Percentiles rank a stretch among this genome's conserved stretches.
Conservation (phyloP, 108 stramenopile species). For the Cyclotella kingstonii region DNA sequence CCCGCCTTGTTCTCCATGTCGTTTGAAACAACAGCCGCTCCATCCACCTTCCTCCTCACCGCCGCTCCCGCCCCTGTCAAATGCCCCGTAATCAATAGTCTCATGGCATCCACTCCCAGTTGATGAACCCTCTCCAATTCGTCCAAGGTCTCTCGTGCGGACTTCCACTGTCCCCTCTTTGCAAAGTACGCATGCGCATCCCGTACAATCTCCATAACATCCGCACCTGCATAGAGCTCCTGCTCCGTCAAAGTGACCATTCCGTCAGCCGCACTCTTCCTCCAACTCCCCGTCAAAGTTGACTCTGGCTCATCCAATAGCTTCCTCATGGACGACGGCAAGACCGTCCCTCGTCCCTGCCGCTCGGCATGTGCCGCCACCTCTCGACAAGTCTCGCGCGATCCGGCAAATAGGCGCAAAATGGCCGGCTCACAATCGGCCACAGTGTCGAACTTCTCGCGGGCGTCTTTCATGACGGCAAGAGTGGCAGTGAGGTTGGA, state of each 20-base stretch:
- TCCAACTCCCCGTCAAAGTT: constrained; percentile 17
- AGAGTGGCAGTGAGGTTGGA: constrained; percentile 66
- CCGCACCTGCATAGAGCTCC: constrained; percentile 83
- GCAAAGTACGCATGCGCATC: constrained; percentile 82
- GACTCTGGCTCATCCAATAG: constrained; percentile 26
- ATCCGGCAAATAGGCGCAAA: constrained; percentile 61
- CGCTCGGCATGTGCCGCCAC: constrained; percentile 49
- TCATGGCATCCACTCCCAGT: constrained; percentile 78
- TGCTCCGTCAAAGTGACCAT: constrained; percentile 73
- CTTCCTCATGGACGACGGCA: constrained; percentile 24
- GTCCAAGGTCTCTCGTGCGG: constrained; percentile 46
- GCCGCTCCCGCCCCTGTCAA: constrained; percentile 67
- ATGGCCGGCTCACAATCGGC: constrained; percentile 77
- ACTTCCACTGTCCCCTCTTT: constrained; percentile 61
- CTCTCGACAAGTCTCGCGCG: constrained; percentile 39
- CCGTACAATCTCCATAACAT: constrained; percentile 82
- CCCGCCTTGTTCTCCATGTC: too few species aligned
- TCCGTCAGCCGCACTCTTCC: constrained; percentile 1
- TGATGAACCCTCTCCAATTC: constrained; percentile 72
- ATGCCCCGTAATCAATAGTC: constrained; percentile 62
- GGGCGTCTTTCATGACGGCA: constrained; percentile 62
- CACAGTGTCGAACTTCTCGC: constrained; percentile 85
- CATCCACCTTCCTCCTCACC: constrained; percentile 66
- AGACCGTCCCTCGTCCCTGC: constrained; percentile 29
- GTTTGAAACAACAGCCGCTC: neutral